These are phyloP conservation scores for Lachnellula occidentalis DNA, from an alignment of 2,329 filamentous ascomycete genomes.

Conservation along the genomic window DNA sequence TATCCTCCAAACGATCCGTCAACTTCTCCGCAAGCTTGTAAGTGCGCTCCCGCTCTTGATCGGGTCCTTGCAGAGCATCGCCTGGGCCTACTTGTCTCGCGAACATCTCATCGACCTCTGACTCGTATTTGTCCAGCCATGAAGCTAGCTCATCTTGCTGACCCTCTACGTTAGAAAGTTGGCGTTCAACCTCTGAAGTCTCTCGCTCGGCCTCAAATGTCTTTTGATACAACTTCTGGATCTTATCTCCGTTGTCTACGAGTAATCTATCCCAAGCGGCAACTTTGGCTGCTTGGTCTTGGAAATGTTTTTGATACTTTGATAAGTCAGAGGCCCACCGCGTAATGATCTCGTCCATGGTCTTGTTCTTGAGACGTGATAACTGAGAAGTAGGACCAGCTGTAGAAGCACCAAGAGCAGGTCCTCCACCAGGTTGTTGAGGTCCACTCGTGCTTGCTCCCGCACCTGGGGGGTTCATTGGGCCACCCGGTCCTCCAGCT, in stretches of 20 bases:
- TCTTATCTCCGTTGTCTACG: constrained; percentile 91
- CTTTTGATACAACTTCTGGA: constrained; percentile 84
- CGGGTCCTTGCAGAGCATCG: constrained; percentile 76
- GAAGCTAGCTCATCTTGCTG: constrained; percentile 86
- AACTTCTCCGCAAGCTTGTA: constrained; percentile 95
- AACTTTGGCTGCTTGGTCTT: constrained; percentile 80
- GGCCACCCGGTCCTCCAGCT: not conserved
- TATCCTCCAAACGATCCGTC: constrained; percentile 83
- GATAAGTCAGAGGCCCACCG: constrained; percentile 92
- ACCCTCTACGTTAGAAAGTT: constrained; percentile 81
- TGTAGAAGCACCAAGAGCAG: constrained; percentile 64
- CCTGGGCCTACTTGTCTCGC: constrained; percentile 68
- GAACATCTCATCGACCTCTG: constrained; percentile 85
- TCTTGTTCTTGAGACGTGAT: constrained; percentile 93
- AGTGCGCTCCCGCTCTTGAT: constrained; percentile 91
- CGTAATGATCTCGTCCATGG: constrained; percentile 98
- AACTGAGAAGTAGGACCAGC: constrained; percentile 76
- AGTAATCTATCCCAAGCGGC: constrained; percentile 84
- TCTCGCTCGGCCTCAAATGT: constrained; percentile 93
- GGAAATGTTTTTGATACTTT: constrained; percentile 96
- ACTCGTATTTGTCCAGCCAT: constrained; percentile 88
- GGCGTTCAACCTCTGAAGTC: constrained; percentile 88
- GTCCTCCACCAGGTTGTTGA: not conserved
- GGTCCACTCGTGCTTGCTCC: constrained; percentile 22
- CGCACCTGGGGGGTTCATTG: not conserved